phyloP scores from a whole-genome alignment of 2,329 filamentous ascomycete genomes.

The Blastomyces silverae region DNA sequence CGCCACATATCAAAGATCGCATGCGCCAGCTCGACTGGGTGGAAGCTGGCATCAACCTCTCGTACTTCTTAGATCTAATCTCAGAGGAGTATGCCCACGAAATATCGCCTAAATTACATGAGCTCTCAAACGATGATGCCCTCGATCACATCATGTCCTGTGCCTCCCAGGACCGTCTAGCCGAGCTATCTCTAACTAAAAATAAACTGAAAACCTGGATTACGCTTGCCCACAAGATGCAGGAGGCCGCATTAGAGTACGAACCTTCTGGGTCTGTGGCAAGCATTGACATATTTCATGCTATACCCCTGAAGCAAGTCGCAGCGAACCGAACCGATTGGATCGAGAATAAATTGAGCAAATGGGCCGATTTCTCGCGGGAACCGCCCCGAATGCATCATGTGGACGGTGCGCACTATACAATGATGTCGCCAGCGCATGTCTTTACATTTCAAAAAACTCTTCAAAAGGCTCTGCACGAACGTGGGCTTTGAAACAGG shows the following conservation, averaged over 20 bases:
- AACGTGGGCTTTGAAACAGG: constrained; percentile 8
- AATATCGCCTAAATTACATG: constrained; percentile 17
- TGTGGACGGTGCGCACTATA: constrained; percentile 38
- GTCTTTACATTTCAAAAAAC: constrained; percentile 31
- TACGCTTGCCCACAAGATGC: constrained; percentile 33
- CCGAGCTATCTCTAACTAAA: constrained; percentile 31
- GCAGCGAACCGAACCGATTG: constrained; percentile 23
- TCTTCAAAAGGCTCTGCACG: constrained; percentile 12
- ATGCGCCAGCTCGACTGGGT: constrained; percentile 38
- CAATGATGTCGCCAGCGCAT: constrained; percentile 37
- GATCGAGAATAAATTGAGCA: constrained; percentile 23
- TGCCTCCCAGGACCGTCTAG: constrained; percentile 21
- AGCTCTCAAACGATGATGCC: constrained; percentile 18
- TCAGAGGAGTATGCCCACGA: constrained; percentile 26
- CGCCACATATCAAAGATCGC: constrained; percentile 42
- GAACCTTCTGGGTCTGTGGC: constrained; percentile 37
- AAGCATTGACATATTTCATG: constrained; percentile 41
- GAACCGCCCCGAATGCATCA: constrained; percentile 29
- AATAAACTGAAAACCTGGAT: constrained; percentile 29
- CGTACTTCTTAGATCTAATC: constrained; percentile 36
- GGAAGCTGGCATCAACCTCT: constrained; percentile 35
- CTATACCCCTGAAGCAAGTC: constrained; percentile 30
- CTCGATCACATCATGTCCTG: constrained; percentile 14
- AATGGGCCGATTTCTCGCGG: constrained; percentile 35
- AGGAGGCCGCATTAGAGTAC: constrained; percentile 39